These are phyloP conservation scores for Pseudognaphalium luteoalbum DNA, from an alignment of 129 eudicot genomes.

Conservation along the genomic window DNA sequence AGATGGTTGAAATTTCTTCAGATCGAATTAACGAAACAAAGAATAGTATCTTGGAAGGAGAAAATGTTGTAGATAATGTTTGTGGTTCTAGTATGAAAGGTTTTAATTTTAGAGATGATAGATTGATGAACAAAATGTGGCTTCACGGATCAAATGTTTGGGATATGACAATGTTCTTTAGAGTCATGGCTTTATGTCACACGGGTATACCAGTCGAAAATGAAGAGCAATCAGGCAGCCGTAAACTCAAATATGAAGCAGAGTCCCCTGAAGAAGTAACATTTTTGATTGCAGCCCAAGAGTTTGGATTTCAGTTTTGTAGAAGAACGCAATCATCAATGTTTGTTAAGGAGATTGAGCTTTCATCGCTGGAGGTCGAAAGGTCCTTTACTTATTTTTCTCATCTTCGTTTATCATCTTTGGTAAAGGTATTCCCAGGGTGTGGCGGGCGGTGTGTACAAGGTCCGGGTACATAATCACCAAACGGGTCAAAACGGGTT, in stretches of 20 bases:
- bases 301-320: conserved; percentile 53
- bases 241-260: conserved; percentile 50
- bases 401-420: conserved; percentile 1
- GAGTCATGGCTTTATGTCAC: conserved; percentile 61
- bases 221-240: conserved; percentile 19
- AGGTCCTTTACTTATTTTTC: conserved; percentile 26
- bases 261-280: conserved; percentile 66
- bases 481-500: too few relatives aligned
- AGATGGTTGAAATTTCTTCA: conserved; percentile 42
- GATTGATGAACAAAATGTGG: conserved; percentile 46
- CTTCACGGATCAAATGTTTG: conserved; percentile 44
- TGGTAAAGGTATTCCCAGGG: too few relatives aligned
- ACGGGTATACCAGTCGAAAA: conserved; percentile 57
- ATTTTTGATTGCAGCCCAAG: conserved; percentile 58
- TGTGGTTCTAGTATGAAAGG: conserved; percentile 39
- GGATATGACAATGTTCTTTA: conserved; percentile 47
- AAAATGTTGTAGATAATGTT: conserved; percentile 19
- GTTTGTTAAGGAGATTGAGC: conserved; percentile 46
- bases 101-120: conserved; percentile 46
- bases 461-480: too few relatives aligned
- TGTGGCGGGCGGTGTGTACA: too few relatives aligned
- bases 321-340: conserved; percentile 46
- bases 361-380: conserved; percentile 41
- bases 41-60: conserved; percentile 31
- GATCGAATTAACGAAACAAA: conserved; percentile 20